A percentile compares a stretch with the other conserved stretches of the same genome.
These are phyloP conservation scores for Ophiobolus disseminans DNA, from an alignment of 2,329 filamentous ascomycete genomes.

Conservation along the genomic window DNA sequence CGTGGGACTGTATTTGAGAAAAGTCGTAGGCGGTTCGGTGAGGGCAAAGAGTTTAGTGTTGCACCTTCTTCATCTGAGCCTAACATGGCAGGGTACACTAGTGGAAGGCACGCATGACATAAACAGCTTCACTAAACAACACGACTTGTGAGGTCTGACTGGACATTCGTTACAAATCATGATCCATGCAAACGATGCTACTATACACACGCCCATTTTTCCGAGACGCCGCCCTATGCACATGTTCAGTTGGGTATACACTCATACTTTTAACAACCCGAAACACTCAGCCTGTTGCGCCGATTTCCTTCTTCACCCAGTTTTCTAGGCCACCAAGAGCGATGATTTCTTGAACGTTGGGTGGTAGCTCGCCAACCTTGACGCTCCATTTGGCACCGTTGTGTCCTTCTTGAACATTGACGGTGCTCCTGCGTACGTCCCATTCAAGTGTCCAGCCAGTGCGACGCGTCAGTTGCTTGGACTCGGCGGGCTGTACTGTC, in stretches of 20 bases:
- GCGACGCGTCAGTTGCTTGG: slow-evolving; percentile 69
- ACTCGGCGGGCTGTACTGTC: slow-evolving; percentile 48
- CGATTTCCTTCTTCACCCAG: slow-evolving; percentile 79
- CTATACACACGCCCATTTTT: too few relatives aligned
- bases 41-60: too few relatives aligned
- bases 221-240: not conserved
- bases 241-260: slow-evolving; percentile 21
- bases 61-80: too few relatives aligned
- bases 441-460: slow-evolving; percentile 85
- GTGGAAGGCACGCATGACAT: too few relatives aligned
- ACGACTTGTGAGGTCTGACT: too few relatives aligned
- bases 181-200: too few relatives aligned
- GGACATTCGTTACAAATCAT: too few relatives aligned
- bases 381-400: slow-evolving; percentile 74
- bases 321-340: slow-evolving; percentile 75
- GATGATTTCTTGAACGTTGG: slow-evolving; percentile 76
- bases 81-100: too few relatives aligned
- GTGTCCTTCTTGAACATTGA: slow-evolving; percentile 73
- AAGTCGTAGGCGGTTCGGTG: too few relatives aligned
- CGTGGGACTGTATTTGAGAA: too few relatives aligned
- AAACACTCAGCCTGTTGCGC: slow-evolving; percentile 28
- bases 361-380: slow-evolving; percentile 81
- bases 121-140: too few relatives aligned
- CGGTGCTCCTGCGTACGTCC: slow-evolving; percentile 76
- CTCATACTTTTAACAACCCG: slow-evolving; percentile 2